Conservation (phyloP, 495 filamentous ascomycete genomes). For the Podospora didyma region DNA sequence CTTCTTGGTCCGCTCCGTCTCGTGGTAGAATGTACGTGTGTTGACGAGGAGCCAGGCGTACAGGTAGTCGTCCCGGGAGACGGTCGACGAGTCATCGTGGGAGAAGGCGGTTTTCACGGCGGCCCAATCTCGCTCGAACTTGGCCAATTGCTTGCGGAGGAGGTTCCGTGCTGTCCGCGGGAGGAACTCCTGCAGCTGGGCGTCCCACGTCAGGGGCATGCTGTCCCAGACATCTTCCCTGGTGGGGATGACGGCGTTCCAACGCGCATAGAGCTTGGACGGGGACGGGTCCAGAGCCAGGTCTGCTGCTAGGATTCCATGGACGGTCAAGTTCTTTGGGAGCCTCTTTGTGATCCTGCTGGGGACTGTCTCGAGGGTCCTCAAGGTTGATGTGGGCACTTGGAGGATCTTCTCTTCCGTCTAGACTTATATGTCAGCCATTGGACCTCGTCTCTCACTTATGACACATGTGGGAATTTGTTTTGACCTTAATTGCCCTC, state of each 20-base stretch:
- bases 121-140: slow-evolving; percentile 60
- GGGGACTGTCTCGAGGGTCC: slow-evolving; percentile 59
- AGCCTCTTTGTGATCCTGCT: slow-evolving; percentile 40
- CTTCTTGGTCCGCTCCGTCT: slow-evolving; percentile 43
- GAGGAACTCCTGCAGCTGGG: slow-evolving; percentile 42
- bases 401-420: slow-evolving; percentile 40
- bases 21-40: slow-evolving; percentile 76
- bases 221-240: slow-evolving; percentile 52
- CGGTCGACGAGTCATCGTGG: slow-evolving; percentile 32
- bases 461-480: not conserved
- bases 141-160: slow-evolving; percentile 56
- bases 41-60: slow-evolving; percentile 82
- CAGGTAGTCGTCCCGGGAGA: slow-evolving; percentile 52
- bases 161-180: slow-evolving; percentile 44
- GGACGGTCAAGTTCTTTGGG: slow-evolving; percentile 53
- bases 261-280: slow-evolving; percentile 37
- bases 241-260: slow-evolving; percentile 68
- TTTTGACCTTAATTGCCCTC: slow-evolving; percentile 54
- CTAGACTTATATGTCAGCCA: not conserved
- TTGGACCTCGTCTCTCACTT: not conserved
- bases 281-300: slow-evolving; percentile 49
- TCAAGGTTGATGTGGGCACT: slow-evolving; percentile 60
- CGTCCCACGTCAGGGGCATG: slow-evolving; percentile 69
- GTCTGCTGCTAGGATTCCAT: slow-evolving; percentile 68
- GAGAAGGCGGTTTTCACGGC: slow-evolving; percentile 30